These are phyloP conservation scores for Ceratocystis cacaofunesta DNA, from an alignment of 2,329 filamentous ascomycete species.

Conservation along the genomic window DNA sequence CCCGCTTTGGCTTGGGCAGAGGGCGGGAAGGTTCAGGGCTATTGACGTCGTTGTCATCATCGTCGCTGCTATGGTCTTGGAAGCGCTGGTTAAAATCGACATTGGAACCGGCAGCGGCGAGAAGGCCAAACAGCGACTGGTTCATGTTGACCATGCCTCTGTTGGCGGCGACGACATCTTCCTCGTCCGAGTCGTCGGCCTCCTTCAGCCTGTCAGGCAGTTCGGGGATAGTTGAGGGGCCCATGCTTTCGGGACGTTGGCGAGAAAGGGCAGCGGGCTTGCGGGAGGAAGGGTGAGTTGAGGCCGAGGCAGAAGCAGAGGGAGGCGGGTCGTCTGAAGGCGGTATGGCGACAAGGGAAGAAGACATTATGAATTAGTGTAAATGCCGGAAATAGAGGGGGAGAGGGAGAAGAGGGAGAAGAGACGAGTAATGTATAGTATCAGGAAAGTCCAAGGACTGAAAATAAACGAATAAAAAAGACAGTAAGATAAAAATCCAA, in stretches of 20 bases:
- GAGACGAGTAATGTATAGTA: background rate
- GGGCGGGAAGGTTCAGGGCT: background rate
- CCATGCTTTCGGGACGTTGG: slow-evolving; percentile 10
- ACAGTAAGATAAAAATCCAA: background rate
- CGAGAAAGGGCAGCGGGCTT: background rate
- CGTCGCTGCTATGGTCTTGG: slow-evolving; percentile 65
- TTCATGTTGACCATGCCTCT: slow-evolving; percentile 58
- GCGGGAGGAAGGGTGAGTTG: background rate
- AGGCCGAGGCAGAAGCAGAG: background rate
- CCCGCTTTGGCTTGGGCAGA: slow-evolving; percentile 29
- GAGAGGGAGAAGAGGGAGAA: background rate
- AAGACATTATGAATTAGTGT: background rate
- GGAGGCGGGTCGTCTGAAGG: background rate
- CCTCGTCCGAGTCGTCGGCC: slow-evolving; percentile 32
- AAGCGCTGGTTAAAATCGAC: slow-evolving; percentile 72
- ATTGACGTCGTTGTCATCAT: slow-evolving; percentile 44
- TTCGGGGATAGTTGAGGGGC: background rate
- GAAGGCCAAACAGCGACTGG: slow-evolving; percentile 85
- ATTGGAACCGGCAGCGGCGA: slow-evolving; percentile 71
- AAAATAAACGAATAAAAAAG: background rate
- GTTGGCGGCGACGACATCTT: slow-evolving; percentile 31
- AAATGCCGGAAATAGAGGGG: background rate
- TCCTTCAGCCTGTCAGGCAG: background rate
- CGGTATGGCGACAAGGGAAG: background rate
- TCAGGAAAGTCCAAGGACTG: background rate